Conservation (phyloP, 768 basidiomycete genomes). For the Zangia roseola region DNA sequence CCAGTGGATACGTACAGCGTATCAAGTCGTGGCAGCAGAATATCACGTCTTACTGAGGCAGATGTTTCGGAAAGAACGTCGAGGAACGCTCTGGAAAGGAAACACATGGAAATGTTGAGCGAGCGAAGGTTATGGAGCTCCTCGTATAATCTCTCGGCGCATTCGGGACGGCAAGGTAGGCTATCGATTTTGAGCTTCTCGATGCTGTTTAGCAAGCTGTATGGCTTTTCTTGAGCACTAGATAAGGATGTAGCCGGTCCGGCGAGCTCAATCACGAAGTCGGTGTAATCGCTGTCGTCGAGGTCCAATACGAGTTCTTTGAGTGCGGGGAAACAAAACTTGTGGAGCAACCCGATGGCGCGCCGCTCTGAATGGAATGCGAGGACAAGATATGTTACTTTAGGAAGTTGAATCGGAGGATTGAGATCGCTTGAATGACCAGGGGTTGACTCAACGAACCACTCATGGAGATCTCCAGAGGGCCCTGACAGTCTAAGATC, state of each 20-base stretch:
- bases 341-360: conserved; percentile 20
- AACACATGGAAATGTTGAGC: conserved; percentile 40
- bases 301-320: conserved; percentile 49
- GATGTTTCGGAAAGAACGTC: conserved; percentile 10
- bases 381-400: conserved; percentile 38
- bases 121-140: conserved; percentile 47
- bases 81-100: conserved; percentile 31
- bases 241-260: conserved; percentile 22
- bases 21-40: conserved; percentile 51
- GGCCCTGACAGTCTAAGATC: conserved; percentile 61
- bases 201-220: conserved; percentile 41
- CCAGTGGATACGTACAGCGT: conserved; percentile 47
- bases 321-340: conserved; percentile 36
- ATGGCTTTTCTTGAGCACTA: conserved; percentile 35
- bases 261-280: conserved; percentile 44
- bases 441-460: conserved; percentile 25
- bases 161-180: conserved; percentile 41
- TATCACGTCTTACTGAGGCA: not conserved
- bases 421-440: conserved; percentile 26
- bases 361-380: conserved; percentile 54
- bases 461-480: conserved; percentile 36
- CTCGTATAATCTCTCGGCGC: conserved; percentile 39
- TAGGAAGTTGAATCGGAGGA: conserved; percentile 28
- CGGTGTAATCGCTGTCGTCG: conserved; percentile 51
- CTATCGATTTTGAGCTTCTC: conserved; percentile 52